Evolutionary conservation across 169 alveolate genomes (phyloP).

Genomic region (Cryptosporidium parvum): DNA sequence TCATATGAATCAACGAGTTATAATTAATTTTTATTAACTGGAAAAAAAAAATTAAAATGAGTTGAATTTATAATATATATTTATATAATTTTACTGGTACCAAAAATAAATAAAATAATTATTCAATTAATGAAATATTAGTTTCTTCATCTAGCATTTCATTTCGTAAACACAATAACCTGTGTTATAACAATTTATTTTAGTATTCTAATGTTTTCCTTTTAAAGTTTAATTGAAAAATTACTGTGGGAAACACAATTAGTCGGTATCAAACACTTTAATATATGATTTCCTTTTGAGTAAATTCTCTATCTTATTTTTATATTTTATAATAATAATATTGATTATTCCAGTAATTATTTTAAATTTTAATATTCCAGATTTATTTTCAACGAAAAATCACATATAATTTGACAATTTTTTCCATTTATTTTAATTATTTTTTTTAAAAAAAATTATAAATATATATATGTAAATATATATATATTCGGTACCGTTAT

Average conservation of each 20-base stretch:
- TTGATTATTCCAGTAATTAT: not conserved
- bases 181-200: not conserved
- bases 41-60: not conserved
- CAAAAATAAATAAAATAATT: not conserved
- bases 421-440: not conserved
- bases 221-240: not conserved
- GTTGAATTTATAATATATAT: not conserved
- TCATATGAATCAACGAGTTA: not conserved
- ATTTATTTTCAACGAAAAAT: too few relatives aligned
- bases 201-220: not conserved
- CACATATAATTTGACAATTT: not conserved
- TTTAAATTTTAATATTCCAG: not conserved
- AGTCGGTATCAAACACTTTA: not conserved
- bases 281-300: not conserved
- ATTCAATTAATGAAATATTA: not conserved
- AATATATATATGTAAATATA: not conserved
- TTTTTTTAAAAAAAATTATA: too few relatives aligned
- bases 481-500: not conserved
- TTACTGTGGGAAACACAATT: not conserved
- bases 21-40: not conserved
- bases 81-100: not conserved
- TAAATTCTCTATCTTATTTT: not conserved
- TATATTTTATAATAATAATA: too few relatives aligned
- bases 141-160: not conserved
- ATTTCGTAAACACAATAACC: not conserved